Conservation (phyloP, 2,329 filamentous ascomycete genomes). For the Metarhizium guizhouense region DNA sequence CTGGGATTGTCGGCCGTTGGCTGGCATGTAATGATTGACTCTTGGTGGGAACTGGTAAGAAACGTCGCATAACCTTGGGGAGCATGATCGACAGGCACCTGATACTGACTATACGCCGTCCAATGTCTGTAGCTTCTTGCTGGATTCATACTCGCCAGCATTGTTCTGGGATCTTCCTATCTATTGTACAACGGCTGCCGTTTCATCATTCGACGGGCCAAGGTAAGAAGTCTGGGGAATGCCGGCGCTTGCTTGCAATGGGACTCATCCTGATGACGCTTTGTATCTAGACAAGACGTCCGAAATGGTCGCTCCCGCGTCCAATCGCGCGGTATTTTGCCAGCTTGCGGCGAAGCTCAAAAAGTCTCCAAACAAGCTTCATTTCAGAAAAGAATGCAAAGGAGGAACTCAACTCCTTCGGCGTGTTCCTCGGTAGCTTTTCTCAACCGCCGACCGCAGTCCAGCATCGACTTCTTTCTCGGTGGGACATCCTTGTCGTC, state of each 20-base stretch:
- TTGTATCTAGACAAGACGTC: not conserved
- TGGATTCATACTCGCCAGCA: not conserved
- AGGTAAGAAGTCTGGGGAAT: not conserved
- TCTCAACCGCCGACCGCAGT: not conserved
- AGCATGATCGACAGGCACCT: not conserved
- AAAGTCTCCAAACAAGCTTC: not conserved
- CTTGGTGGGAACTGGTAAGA: not conserved
- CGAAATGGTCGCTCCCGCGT: not conserved
- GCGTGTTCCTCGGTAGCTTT: not conserved
- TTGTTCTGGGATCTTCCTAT: not conserved
- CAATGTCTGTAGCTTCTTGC: not conserved
- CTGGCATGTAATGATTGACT: not conserved
- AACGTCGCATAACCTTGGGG: not conserved
- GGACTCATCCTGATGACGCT: not conserved
- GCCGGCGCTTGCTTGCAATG: not conserved
- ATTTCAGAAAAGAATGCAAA: not conserved
- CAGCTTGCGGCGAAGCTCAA: not conserved
- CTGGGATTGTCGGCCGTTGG: not conserved
- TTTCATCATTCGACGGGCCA: not conserved
- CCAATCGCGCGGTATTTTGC: not conserved
- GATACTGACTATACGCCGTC: not conserved
- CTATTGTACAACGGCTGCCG: not conserved
- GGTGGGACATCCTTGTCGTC: not conserved
- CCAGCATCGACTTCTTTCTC: not conserved
- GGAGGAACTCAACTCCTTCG: not conserved